These are phyloP conservation scores for Trypanosoma lewisi DNA, from an alignment of 208 protist species.

Conservation along the genomic window DNA sequence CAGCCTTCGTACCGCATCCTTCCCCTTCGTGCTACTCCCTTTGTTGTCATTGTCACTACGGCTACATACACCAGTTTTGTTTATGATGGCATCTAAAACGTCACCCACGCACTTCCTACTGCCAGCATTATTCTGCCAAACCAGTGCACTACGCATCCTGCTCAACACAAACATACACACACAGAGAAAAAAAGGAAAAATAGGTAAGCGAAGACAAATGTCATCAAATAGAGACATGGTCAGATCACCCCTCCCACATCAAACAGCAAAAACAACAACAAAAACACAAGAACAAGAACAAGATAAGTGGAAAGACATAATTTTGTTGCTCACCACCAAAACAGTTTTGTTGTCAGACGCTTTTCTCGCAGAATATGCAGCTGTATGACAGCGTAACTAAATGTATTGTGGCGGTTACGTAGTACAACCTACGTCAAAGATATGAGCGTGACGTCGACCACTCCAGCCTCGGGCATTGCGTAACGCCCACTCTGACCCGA, in stretches of 20 bases:
- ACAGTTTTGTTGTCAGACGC: conserved; percentile 5
- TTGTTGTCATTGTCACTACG: neutral
- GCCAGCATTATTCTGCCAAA: neutral
- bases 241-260: too few species aligned
- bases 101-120: conserved; percentile 1
- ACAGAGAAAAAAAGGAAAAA: neutral
- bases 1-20: neutral
- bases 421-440: conserved; percentile 23
- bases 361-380: conserved; percentile 24
- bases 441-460: conserved; percentile 23
- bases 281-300: conserved; percentile 3
- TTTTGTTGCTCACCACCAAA: conserved; percentile 18
- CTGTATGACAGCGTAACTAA: conserved; percentile 30
- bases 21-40: neutral
- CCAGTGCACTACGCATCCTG: conserved; percentile 11
- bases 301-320: neutral
- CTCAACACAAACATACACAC: neutral
- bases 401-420: conserved; percentile 32
- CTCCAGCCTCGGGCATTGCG: conserved; percentile 10
- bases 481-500: neutral
- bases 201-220: conserved; percentile 5
- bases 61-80: conserved; percentile 1
- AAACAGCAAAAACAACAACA: conserved; percentile 9
- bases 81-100: conserved; percentile 14
- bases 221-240: neutral